phyloP scores from a whole-genome alignment of 2,329 filamentous ascomycete genomes.

The Nothophaeocryptopus gaeumannii region DNA sequence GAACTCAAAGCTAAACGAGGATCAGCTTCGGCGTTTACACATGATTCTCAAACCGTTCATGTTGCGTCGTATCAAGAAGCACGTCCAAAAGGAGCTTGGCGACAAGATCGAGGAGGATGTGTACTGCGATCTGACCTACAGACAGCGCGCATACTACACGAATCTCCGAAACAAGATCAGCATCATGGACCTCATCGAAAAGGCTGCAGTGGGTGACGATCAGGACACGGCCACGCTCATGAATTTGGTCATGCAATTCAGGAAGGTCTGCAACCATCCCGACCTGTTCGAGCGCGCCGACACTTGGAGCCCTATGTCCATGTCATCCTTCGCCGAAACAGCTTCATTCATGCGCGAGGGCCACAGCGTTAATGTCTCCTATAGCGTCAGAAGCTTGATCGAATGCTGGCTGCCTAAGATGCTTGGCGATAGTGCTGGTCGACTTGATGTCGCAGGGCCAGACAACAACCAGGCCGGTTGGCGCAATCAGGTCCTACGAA shows the following conservation, averaged over 20 bases:
- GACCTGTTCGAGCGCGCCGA: slow-evolving; percentile 95
- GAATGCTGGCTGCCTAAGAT: slow-evolving; percentile 79
- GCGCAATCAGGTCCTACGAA: slow-evolving; percentile 69
- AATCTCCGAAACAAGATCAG: slow-evolving; percentile 96
- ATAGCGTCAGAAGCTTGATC: slow-evolving; percentile 83
- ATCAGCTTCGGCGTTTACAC: slow-evolving; percentile 92
- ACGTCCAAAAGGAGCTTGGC: slow-evolving; percentile 96
- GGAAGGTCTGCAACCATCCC: slow-evolving; percentile 98
- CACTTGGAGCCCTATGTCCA: slow-evolving; percentile 79
- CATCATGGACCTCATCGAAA: slow-evolving; percentile 97
- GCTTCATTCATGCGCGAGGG: slow-evolving; percentile 93
- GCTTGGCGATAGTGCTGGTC: slow-evolving; percentile 76
- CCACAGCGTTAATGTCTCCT: slow-evolving; percentile 71
- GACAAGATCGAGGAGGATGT: slow-evolving; percentile 98
- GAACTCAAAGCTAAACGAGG: slow-evolving; percentile 99
- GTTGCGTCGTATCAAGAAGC: slow-evolving; percentile 98
- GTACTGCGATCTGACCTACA: slow-evolving; percentile 94
- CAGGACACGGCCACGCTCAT: slow-evolving; percentile 93
- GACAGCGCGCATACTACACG: slow-evolving; percentile 88
- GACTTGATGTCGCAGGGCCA: slow-evolving; percentile 68
- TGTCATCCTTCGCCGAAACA: slow-evolving; percentile 87
- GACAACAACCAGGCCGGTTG: slow-evolving; percentile 77
- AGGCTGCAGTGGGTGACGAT: slow-evolving; percentile 89
- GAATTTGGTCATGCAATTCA: slow-evolving; percentile 99
- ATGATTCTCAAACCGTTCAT: slow-evolving; percentile 99